Evolutionary conservation across 2,329 filamentous ascomycete genomes (phyloP).

Genomic region (Fusarium devonianum): DNA sequence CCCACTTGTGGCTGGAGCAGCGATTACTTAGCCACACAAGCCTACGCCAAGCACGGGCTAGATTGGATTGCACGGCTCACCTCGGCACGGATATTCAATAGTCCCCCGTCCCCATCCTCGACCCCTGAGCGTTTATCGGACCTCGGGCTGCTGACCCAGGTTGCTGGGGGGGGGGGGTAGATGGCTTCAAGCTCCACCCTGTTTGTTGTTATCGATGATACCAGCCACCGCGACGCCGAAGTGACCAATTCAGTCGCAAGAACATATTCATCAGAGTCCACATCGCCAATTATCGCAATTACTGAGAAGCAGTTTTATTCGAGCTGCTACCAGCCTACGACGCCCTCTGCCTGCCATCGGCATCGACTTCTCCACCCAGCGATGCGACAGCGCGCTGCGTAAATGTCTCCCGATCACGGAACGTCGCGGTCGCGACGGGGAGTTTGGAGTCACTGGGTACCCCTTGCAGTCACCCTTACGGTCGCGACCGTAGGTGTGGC

Average conservation of each 20-base stretch:
- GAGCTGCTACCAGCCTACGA: conserved; percentile 2
- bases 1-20: conserved; percentile 38
- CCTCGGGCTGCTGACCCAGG: conserved; percentile 39
- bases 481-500: conserved; percentile 86
- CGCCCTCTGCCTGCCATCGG: conserved; percentile 32
- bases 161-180: conserved; percentile 42
- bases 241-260: conserved; percentile 35
- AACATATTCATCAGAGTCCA: conserved; percentile 20
- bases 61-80: conserved; percentile 7
- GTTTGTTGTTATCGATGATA: conserved; percentile 41
- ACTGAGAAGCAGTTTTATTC: background rate
- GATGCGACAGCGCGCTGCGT: conserved; percentile 48
- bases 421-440: conserved; percentile 67
- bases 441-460: conserved; percentile 85
- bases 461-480: conserved; percentile 84
- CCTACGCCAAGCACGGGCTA: conserved; percentile 33
- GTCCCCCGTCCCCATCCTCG: conserved; percentile 34
- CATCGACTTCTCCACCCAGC: conserved; percentile 37
- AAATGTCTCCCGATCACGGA: conserved; percentile 68
- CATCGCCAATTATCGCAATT: conserved; percentile 21
- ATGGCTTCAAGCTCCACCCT: conserved; percentile 42
- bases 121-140: conserved; percentile 39
- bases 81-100: conserved; percentile 42
- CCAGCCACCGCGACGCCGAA: conserved; percentile 42
- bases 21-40: conserved; percentile 21